Percentiles rank a stretch among this genome's conserved stretches.
phyloP scores from a whole-genome alignment of 78 protist species.

The Polysphondylium violaceum region DNA sequence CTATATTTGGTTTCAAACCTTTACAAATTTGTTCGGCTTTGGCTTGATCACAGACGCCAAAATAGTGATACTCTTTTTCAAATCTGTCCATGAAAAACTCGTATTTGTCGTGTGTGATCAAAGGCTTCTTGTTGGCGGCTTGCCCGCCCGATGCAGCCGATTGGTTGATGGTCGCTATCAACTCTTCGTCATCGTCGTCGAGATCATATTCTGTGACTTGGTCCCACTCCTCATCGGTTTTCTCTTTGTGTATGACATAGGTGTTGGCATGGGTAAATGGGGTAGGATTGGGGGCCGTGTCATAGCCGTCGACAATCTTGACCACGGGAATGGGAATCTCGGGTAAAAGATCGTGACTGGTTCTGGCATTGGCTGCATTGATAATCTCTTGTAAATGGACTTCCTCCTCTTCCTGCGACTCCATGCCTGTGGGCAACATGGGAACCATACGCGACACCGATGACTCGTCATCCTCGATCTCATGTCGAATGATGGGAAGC shows the following conservation, averaged over 20 bases:
- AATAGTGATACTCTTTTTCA: slow-evolving; percentile 47
- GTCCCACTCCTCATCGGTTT: slow-evolving; percentile 50
- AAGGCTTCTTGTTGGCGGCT: slow-evolving; percentile 15
- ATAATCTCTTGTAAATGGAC: slow-evolving; percentile 57
- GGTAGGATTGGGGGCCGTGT: slow-evolving; percentile 20
- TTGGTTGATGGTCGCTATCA: slow-evolving; percentile 14
- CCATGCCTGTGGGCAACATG: slow-evolving; percentile 73
- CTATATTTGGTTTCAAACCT: slow-evolving; percentile 39
- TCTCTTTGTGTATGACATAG: slow-evolving; percentile 19
- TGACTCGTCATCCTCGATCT: slow-evolving; percentile 57
- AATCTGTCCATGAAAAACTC: slow-evolving; percentile 48
- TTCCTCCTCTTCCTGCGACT: slow-evolving; percentile 38
- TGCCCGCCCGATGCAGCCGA: background rate
- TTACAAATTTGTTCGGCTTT: slow-evolving; percentile 51
- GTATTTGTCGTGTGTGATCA: slow-evolving; percentile 8
- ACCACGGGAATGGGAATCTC: slow-evolving; percentile 76
- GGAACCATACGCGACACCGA: background rate
- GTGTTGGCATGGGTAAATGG: slow-evolving; percentile 19
- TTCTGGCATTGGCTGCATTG: slow-evolving; percentile 6
- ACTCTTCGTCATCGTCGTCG: slow-evolving; percentile 48
- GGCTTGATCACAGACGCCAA: slow-evolving; percentile 38
- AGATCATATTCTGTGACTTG: slow-evolving; percentile 32
- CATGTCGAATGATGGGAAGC: slow-evolving; percentile 60
- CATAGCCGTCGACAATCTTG: slow-evolving; percentile 43
- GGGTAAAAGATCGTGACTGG: slow-evolving; percentile 28